phyloP scores from a whole-genome alignment of 345 rosid species.

The Tarenaya hassleriana region DNA sequence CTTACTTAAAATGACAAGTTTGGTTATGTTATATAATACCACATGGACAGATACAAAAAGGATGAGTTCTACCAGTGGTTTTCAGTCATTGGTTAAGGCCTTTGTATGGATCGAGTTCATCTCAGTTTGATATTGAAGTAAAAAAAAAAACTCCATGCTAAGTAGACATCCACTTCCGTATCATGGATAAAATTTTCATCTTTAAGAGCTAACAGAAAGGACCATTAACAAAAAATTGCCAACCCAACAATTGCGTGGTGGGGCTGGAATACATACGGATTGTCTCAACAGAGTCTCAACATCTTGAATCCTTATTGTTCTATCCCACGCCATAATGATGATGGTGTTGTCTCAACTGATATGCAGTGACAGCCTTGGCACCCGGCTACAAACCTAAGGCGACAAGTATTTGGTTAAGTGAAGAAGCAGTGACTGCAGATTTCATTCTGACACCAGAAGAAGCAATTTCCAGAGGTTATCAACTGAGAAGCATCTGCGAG shows the following conservation, averaged over 20 bases:
- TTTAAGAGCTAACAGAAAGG: too few relatives aligned
- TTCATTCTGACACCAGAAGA: slow-evolving; percentile 79
- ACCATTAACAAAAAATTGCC: too few relatives aligned
- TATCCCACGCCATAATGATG: neutral
- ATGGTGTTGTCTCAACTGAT: slow-evolving; percentile 6
- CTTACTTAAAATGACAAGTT: neutral
- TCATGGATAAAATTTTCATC: too few relatives aligned
- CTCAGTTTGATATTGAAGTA: neutral
- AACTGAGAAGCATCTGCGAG: slow-evolving; percentile 34
- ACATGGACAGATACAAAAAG: neutral
- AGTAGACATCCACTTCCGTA: too few relatives aligned
- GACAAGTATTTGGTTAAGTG: slow-evolving; percentile 59
- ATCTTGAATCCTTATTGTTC: slow-evolving; percentile 1
- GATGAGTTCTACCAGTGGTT: neutral
- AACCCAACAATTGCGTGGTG: too few relatives aligned
- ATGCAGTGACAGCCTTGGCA: slow-evolving; percentile 56
- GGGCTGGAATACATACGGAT: too few relatives aligned
- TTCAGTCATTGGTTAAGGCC: neutral
- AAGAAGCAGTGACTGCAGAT: slow-evolving; percentile 50
- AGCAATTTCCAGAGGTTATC: slow-evolving; percentile 21
- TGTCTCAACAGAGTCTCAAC: neutral
- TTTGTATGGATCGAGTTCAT: neutral
- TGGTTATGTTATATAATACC: neutral
- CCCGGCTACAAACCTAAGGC: slow-evolving; percentile 69
- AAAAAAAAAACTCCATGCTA: too few relatives aligned